Evolutionary conservation across 805 yeast species (phyloP).

Genomic region (Wickerhamiella siamensis): DNA sequence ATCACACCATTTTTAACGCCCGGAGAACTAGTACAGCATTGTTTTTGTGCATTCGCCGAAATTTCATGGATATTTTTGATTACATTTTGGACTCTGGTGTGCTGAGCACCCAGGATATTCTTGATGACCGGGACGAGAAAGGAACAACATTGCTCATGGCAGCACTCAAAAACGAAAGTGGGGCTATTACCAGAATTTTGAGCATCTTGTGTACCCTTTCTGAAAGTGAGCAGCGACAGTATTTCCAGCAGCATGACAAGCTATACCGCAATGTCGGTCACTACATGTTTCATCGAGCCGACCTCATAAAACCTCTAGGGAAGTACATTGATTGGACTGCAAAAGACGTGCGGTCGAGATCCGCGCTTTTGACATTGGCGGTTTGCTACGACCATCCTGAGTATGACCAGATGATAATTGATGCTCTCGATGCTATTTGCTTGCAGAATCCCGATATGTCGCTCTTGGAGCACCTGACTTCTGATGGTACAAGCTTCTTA

Average conservation of each 20-base stretch:
- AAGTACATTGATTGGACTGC: conserved; percentile 50
- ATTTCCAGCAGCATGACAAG: conserved; percentile 38
- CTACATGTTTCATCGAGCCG: conserved; percentile 44
- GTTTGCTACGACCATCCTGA: conserved; percentile 67
- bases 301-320: conserved; percentile 42
- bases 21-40: conserved; percentile 30
- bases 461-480: conserved; percentile 47
- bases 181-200: conserved; percentile 34
- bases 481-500: conserved; percentile 57
- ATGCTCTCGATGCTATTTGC: neutral
- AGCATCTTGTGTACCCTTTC: conserved; percentile 32
- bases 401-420: conserved; percentile 37
- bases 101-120: conserved; percentile 51
- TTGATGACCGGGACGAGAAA: conserved; percentile 43
- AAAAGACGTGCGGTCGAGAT: conserved; percentile 51
- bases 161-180: conserved; percentile 44
- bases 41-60: conserved; percentile 42
- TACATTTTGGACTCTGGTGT: conserved; percentile 30
- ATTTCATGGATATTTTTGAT: conserved; percentile 32
- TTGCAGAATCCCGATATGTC: conserved; percentile 1
- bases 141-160: conserved; percentile 44
- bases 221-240: conserved; percentile 32
- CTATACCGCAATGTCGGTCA: conserved; percentile 57
- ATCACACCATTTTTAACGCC: neutral
- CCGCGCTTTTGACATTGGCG: conserved; percentile 64